Conservation (phyloP, 2,329 filamentous ascomycete genomes). For the Sphaerulina populicola region DNA sequence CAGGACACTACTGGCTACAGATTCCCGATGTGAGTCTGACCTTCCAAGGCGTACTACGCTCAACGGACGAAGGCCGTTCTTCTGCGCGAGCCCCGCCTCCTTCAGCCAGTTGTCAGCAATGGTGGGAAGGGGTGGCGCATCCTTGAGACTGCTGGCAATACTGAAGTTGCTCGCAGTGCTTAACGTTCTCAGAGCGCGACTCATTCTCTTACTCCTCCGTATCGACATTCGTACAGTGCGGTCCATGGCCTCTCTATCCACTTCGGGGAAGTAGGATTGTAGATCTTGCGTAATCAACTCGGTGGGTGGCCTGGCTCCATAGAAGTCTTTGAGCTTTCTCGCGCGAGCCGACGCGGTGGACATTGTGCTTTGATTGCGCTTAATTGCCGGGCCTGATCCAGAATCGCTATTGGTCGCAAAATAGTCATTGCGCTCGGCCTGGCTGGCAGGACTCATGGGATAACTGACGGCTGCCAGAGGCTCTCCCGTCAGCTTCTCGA, state of each 20-base stretch:
- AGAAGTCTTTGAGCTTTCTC: constrained; percentile 66
- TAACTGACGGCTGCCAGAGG: constrained; percentile 77
- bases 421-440: constrained; percentile 55
- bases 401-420: constrained; percentile 32
- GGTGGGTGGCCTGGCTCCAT: constrained; percentile 84
- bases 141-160: constrained; percentile 81
- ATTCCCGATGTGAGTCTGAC: constrained; percentile 65
- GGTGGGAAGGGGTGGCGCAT: constrained; percentile 88
- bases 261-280: constrained; percentile 94
- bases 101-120: constrained; percentile 91
- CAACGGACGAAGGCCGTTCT: constrained; percentile 48
- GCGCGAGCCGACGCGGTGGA: constrained; percentile 37
- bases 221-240: constrained; percentile 89
- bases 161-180: constrained; percentile 92
- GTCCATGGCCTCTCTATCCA: constrained; percentile 88
- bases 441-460: constrained; percentile 72
- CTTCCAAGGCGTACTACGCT: constrained; percentile 53
- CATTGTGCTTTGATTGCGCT: constrained; percentile 29
- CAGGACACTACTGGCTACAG: constrained; percentile 77
- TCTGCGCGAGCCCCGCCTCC: constrained; percentile 43
- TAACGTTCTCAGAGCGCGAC: constrained; percentile 83
- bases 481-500: constrained; percentile 82
- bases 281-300: constrained; percentile 95
- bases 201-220: constrained; percentile 79
- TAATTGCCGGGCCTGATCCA: constrained; percentile 16